These are phyloP conservation scores for Rhododendron molle DNA, from an alignment of 148 eudicot genomes.

Conservation along the genomic window DNA sequence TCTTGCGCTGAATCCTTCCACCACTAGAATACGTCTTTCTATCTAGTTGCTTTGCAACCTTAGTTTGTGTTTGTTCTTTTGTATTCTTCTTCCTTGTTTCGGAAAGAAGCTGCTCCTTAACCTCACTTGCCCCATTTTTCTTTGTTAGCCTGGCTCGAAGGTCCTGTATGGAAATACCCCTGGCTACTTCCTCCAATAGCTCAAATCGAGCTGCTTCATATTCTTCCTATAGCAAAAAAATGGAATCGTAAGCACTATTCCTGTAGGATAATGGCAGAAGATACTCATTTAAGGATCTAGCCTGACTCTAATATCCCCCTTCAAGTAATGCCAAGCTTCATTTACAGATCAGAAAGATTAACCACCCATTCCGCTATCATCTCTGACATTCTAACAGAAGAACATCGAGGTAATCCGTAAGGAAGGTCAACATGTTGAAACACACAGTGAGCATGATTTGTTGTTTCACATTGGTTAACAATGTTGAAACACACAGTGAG, in stretches of 20 bases:
- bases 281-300: not conserved
- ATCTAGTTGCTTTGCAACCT: conserved; percentile 56
- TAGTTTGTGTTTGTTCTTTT: conserved; percentile 68
- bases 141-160: conserved; percentile 55
- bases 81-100: conserved; percentile 49
- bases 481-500: not conserved
- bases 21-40: conserved; percentile 34
- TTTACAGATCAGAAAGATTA: not conserved
- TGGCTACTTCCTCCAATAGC: conserved; percentile 63
- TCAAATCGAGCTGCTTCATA: conserved; percentile 90
- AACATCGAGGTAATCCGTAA: too few species aligned
- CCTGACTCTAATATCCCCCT: not conserved
- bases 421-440: not conserved
- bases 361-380: not conserved
- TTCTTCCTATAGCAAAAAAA: conserved; percentile 45
- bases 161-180: conserved; percentile 67
- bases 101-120: conserved; percentile 29
- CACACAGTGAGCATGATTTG: not conserved
- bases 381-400: not conserved
- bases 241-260: not conserved
- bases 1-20: conserved; percentile 74
- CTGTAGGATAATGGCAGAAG: not conserved
- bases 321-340: not conserved
- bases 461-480: not conserved
- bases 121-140: conserved; percentile 34